These are phyloP conservation scores for Leccinum longicurvipes DNA, from an alignment of 768 basidiomycete genomes.

Conservation along the genomic window DNA sequence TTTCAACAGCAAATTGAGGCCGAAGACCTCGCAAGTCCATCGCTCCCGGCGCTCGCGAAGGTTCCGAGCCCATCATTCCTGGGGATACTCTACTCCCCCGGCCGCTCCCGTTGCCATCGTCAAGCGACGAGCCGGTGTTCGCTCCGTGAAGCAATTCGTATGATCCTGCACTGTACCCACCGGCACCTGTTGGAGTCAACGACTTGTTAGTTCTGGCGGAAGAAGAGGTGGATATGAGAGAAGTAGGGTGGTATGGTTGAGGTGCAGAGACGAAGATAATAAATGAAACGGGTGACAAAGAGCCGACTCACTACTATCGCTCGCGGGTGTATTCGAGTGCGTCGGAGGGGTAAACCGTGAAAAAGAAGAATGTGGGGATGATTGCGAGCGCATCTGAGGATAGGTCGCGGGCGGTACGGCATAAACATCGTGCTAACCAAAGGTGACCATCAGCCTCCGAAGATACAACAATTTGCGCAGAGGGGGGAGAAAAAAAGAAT, in stretches of 20 bases:
- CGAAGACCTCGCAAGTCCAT: not conserved
- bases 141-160: conserved; percentile 22
- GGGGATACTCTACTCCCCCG: conserved; percentile 14
- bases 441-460: not conserved
- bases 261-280: not conserved
- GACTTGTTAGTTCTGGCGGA: not conserved
- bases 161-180: conserved; percentile 18
- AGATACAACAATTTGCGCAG: not conserved
- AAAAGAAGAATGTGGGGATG: conserved; percentile 20
- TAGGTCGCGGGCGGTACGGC: not conserved
- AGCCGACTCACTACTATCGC: conserved; percentile 26
- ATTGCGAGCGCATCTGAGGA: conserved; percentile 8
- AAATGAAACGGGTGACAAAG: not conserved
- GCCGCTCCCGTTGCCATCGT: conserved; percentile 13
- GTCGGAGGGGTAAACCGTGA: conserved; percentile 23
- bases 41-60: conserved; percentile 10
- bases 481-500: not conserved
- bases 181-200: conserved; percentile 12
- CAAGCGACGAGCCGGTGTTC: conserved; percentile 19
- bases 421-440: conserved; percentile 16
- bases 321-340: conserved; percentile 25
- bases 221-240: not conserved
- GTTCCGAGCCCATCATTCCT: conserved; percentile 6
- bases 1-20: not conserved
- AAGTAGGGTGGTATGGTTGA: not conserved